Evolutionary conservation across 2,329 filamentous ascomycete species (phyloP), one percentile per base, ranked within the genome.

Genomic region (Onygenales sp.): DNA sequence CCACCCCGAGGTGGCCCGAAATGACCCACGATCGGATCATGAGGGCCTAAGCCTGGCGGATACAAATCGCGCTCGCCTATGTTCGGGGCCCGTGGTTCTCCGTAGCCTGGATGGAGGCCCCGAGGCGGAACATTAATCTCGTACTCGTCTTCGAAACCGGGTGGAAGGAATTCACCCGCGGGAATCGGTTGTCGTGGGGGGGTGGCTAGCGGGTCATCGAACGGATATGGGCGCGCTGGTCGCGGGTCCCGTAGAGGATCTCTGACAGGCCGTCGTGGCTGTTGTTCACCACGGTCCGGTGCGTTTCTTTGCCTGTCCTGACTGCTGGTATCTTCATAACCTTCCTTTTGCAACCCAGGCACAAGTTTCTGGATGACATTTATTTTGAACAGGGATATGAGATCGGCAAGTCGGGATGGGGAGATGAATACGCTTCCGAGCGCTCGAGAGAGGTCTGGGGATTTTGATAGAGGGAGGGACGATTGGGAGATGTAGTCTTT

Each of bases 141-240:
- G 63, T 89, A 85, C 64, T 96, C 90, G 66, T 98, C 92, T 60
- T 97, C 93, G 60, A 97, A 97, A 17, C 82, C 89, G 0, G 93
- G 93, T 0, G 92, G 91, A 0, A 86, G 82, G 60, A 95, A 90
- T 59, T 91, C 87, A 8, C 78, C 83, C 0, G 79, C 72, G 0
- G 91, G 90, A 13, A 83, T 65, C 1, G 87, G 87, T 17, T 76
- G 76, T 43, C 80, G 83, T 11, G 80, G 79, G 1, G 65, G 71
- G 14, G 75, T 78, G 9, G 78, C 82, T 38, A 87, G 77, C n/a
- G 81, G 84, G 63, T 86, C 84, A 46, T 80, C 72, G 58, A 84
- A 82, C 0, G 86, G 87, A 58, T 84, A 80, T 3, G 86, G 86
- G 11, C 80, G 78, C 14, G 84, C 83, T 31, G 85, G 85, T 57